These are phyloP conservation scores for Lasiosphaeriaceae sp. DNA, from an alignment of 495 filamentous ascomycete genomes.

Conservation along the genomic window DNA sequence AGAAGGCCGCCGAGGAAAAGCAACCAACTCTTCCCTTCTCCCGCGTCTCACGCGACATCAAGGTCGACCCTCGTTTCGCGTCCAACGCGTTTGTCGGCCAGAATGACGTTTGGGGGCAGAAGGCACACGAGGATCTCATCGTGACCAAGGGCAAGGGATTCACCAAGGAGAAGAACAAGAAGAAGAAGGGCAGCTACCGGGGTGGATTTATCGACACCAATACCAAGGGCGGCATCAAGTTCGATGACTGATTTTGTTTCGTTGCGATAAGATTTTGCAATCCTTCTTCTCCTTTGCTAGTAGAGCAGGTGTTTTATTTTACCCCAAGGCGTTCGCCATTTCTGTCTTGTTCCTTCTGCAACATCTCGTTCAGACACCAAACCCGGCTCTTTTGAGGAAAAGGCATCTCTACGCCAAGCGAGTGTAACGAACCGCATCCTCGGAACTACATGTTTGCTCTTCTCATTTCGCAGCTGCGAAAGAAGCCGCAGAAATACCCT, in stretches of 20 bases:
- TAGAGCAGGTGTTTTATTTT: too few species aligned
- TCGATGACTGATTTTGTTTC: conserved; percentile 64
- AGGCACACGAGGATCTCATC: conserved; percentile 79
- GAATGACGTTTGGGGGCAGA: conserved; percentile 69
- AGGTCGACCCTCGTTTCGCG: conserved; percentile 55
- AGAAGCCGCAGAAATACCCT: too few species aligned
- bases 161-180: conserved; percentile 99
- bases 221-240: conserved; percentile 76
- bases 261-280: too few species aligned
- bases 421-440: too few species aligned
- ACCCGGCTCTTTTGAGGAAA: too few species aligned
- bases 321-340: too few species aligned
- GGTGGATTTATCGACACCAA: conserved; percentile 77
- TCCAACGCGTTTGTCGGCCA: conserved; percentile 77
- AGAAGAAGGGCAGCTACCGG: conserved; percentile 80
- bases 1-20: conserved; percentile 36
- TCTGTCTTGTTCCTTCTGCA: too few species aligned
- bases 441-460: too few species aligned
- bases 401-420: too few species aligned
- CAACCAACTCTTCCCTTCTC: conserved; percentile 60
- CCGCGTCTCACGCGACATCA: conserved; percentile 54
- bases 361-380: too few species aligned
- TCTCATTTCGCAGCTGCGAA: too few species aligned
- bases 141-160: conserved; percentile 95
- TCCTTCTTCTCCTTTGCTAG: too few species aligned